Base-by-base conservation (phyloP, 2,329 filamentous ascomycete species). In the Thielaviopsis populi region DNA sequence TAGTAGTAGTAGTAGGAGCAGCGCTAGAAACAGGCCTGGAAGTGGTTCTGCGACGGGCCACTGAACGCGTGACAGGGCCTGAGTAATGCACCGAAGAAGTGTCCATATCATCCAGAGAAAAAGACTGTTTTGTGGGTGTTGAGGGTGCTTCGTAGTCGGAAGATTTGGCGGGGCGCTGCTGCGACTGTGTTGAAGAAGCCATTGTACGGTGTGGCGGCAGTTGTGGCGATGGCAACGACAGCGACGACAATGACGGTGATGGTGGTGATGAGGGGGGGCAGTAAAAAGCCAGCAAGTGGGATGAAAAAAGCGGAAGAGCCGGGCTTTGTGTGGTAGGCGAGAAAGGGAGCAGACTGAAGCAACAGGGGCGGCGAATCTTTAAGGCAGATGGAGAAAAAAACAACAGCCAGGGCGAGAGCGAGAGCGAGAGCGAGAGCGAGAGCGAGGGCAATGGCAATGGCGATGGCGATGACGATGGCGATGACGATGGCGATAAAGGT, bases 61-160 rank as follows among this genome's bases (percentile, higher is more conserved):
- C 85, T 41, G 89, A 92, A 70, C 90, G 84, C 67, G 90, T 95
- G 67, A 85, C 79, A 5, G 89, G 89, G 10, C 84, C 87, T 68
- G 83, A 84, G 74, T 95, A 82, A 43, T 64, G 58, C 27, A 30
- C 46, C 24, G 63, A 61, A 33, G 53, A 56, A 11, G 27, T 8
- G 30, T 56, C 53, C 53, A 56, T 56, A 37, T 41, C 40, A n/a
- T 48, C 37, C 19, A 48, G 37, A 24, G 50, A 43, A 63, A 66
- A 66, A 1, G 61, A 41, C 33, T 48, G 37, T 8, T 60, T 63
- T 22, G 61, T 63, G 11, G 64, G 64, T 15, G 64, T 66, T 30
- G 40, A 42, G 22, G 63, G 63, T 13, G 40, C 22, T n/a, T 56
- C 30, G 53, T 48, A 4, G 59, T 46, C 59, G 17, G 41, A 22